Percentiles rank a stretch among this genome's conserved stretches.
phyloP scores from a whole-genome alignment of 2,329 filamentous ascomycete species.

The Clonostachys rhizophaga region DNA sequence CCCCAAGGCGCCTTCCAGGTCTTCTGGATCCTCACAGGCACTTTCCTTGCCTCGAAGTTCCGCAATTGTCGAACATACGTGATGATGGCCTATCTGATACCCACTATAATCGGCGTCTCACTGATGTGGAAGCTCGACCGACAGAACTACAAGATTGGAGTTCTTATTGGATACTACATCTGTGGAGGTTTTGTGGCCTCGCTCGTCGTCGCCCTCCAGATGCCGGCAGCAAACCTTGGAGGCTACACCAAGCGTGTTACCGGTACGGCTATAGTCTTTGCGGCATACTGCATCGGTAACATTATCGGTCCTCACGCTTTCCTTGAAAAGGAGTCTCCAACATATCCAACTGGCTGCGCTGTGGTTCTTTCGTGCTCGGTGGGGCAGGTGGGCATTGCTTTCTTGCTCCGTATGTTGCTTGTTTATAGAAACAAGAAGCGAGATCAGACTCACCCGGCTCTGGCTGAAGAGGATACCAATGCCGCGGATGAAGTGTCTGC shows the following conservation, averaged over 20 bases:
- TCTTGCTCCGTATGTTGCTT: slow-evolving; percentile 24
- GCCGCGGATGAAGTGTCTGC: slow-evolving; percentile 7
- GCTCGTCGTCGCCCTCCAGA: slow-evolving; percentile 46
- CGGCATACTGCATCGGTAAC: slow-evolving; percentile 36
- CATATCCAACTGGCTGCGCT: slow-evolving; percentile 46
- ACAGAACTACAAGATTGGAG: slow-evolving; percentile 32
- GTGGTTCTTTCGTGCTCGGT: slow-evolving; percentile 37
- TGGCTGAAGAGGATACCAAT: slow-evolving; percentile 8
- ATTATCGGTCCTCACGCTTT: slow-evolving; percentile 41
- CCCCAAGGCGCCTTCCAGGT: slow-evolving; percentile 49
- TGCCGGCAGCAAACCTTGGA: slow-evolving; percentile 41
- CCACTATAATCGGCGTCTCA: slow-evolving; percentile 41
- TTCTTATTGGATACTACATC: slow-evolving; percentile 48
- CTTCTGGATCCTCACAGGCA: slow-evolving; percentile 46
- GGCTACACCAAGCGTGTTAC: slow-evolving; percentile 43
- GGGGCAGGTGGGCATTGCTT: slow-evolving; percentile 29
- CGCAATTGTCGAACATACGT: slow-evolving; percentile 44
- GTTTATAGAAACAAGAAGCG: slow-evolving; percentile 29
- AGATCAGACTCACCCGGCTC: slow-evolving; percentile 18
- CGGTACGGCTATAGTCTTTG: slow-evolving; percentile 37
- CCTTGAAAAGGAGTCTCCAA: slow-evolving; percentile 33
- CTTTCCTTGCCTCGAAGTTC: slow-evolving; percentile 44
- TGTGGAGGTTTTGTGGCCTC: slow-evolving; percentile 41
- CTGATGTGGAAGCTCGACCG: slow-evolving; percentile 44
- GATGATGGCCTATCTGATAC: slow-evolving; percentile 45